These are phyloP conservation scores for Saccharomycopsis vini DNA, from an alignment of 805 yeast species.

Conservation along the genomic window DNA sequence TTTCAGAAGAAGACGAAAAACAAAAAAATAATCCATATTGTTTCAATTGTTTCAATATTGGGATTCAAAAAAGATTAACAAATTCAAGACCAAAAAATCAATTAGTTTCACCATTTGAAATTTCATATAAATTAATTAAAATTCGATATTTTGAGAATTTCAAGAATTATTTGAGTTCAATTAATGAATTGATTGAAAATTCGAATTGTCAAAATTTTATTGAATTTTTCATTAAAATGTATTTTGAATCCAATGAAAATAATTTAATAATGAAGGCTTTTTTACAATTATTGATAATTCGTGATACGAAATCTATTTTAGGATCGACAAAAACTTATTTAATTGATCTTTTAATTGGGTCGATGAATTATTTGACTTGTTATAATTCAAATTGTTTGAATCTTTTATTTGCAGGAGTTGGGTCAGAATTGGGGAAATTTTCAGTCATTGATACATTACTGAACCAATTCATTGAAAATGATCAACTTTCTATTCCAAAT, in stretches of 20 bases:
- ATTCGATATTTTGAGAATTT: conserved; percentile 7
- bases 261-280: conserved; percentile 50
- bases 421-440: no score
- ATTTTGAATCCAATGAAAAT: conserved; percentile 19
- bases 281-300: conserved; percentile 49
- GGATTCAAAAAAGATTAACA: conserved; percentile 39
- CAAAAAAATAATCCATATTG: conserved; percentile 26
- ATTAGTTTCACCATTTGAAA: conserved; percentile 25
- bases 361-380: conserved; percentile 35
- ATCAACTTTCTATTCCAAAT: neutral
- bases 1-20: conserved; percentile 20
- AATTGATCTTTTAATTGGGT: conserved; percentile 29
- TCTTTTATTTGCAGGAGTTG: neutral
- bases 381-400: conserved; percentile 28
- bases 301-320: conserved; percentile 52
- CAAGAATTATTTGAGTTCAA: neutral
- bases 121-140: conserved; percentile 24
- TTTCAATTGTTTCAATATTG: conserved; percentile 25
- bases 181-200: neutral
- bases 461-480: neutral
- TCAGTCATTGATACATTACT: conserved; percentile 1
- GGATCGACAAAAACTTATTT: conserved; percentile 34
- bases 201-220: neutral
- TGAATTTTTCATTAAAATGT: neutral
- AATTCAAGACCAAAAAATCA: conserved; percentile 39